A percentile compares a stretch with the other conserved stretches of the same genome.
phyloP scores from a whole-genome alignment of 768 basidiomycete species.

The Thelephora aurantiotincta region DNA sequence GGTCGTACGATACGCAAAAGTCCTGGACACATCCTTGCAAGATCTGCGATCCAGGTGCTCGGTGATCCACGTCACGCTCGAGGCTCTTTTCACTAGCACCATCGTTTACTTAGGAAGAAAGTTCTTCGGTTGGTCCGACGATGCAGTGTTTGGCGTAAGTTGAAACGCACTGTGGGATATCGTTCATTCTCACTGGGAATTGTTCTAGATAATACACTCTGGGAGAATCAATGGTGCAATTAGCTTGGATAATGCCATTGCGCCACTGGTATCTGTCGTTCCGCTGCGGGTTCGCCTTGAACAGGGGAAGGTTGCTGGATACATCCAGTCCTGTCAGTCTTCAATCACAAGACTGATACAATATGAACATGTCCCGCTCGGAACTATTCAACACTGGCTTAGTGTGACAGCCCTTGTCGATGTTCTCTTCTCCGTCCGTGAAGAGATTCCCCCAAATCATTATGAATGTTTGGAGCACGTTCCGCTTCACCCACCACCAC shows the following conservation, averaged over 20 bases:
- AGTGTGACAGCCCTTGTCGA: conserved; percentile 14
- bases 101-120: conserved; percentile 16
- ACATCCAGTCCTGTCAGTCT: conserved; percentile 12
- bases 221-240: conserved; percentile 16
- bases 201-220: conserved; percentile 17
- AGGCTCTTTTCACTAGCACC: conserved; percentile 17
- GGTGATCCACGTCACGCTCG: conserved; percentile 16
- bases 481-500: conserved; percentile 13
- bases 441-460: conserved; percentile 10
- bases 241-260: conserved; percentile 12
- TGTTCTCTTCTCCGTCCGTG: conserved; percentile 18
- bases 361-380: conserved; percentile 19
- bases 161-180: neutral
- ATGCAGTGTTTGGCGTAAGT: conserved; percentile 20
- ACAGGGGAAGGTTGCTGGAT: conserved; percentile 2
- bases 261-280: conserved; percentile 16
- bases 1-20: conserved; percentile 5
- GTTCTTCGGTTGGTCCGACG: conserved; percentile 12
- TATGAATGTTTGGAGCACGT: conserved; percentile 16
- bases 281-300: conserved; percentile 14
- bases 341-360: conserved; percentile 15
- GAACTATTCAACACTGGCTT: conserved; percentile 18
- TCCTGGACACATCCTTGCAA: conserved; percentile 9
- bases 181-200: neutral
- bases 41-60: conserved; percentile 11